Evolutionary conservation across 192 early-diverging fungal species (phyloP).

Genomic region (Coemansia sp.): DNA sequence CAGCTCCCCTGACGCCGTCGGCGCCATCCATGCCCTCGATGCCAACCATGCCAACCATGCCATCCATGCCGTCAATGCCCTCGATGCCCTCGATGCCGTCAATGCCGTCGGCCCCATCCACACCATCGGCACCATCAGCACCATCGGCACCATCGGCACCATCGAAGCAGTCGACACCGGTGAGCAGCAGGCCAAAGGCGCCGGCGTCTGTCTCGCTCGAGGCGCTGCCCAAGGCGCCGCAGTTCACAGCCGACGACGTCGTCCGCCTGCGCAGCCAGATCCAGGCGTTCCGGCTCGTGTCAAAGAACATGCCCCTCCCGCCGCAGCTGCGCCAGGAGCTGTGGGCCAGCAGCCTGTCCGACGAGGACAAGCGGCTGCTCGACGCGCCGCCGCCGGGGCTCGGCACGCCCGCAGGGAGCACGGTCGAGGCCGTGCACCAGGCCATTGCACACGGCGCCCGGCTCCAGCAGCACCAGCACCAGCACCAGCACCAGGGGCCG

Average conservation of each 20-base stretch:
- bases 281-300: constrained; percentile 76
- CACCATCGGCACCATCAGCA: no score
- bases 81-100: no score
- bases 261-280: constrained; percentile 75
- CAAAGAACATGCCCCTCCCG: constrained; percentile 76
- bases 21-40: not conserved
- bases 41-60: no score
- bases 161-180: no score
- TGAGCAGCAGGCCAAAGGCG: no score
- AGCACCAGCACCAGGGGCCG: constrained; percentile 7
- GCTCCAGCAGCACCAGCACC: no score
- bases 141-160: no score
- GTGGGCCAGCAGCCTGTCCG: constrained; percentile 45
- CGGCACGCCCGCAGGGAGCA: constrained; percentile 47
- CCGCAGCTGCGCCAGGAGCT: constrained; percentile 66
- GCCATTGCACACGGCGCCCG: no score
- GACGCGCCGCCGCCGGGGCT: constrained; percentile 27
- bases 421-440: constrained; percentile 56
- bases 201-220: not conserved
- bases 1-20: no score
- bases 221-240: constrained; percentile 6
- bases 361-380: constrained; percentile 47
- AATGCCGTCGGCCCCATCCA: no score
- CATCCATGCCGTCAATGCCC: no score
- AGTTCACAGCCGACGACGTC: constrained; percentile 61